phyloP scores from a whole-genome alignment of 2,329 filamentous ascomycete species.

The Aureobasidium sp. region DNA sequence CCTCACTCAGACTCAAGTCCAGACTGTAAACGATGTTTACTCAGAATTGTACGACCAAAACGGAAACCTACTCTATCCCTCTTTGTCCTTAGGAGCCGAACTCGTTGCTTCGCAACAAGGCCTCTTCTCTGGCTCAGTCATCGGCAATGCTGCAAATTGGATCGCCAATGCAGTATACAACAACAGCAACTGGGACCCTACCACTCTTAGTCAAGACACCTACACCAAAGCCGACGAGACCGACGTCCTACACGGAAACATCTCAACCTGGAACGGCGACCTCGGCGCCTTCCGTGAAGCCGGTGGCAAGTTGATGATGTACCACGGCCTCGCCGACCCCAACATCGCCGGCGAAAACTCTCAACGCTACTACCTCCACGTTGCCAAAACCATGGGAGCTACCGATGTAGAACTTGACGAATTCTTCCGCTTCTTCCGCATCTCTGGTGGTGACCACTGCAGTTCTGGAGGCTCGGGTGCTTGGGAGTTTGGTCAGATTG shows the following conservation, averaged over 20 bases:
- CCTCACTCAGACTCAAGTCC: constrained; percentile 35
- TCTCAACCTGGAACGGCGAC: constrained; percentile 31
- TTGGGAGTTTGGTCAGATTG: constrained; percentile 32
- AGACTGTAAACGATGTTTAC: constrained; percentile 36
- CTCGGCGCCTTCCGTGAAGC: constrained; percentile 30
- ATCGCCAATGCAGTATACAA: constrained; percentile 43
- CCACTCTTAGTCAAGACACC: constrained; percentile 31
- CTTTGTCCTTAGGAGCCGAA: constrained; percentile 42
- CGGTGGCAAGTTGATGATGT: constrained; percentile 37
- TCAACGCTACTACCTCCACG: constrained; percentile 41
- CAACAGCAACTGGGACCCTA: constrained; percentile 34
- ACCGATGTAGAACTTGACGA: constrained; percentile 26
- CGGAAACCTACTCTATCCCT: constrained; percentile 41
- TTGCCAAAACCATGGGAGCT: constrained; percentile 28
- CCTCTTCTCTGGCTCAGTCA: constrained; percentile 34
- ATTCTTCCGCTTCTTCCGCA: constrained; percentile 43
- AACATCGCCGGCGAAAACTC: constrained; percentile 39
- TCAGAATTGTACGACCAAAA: constrained; percentile 32
- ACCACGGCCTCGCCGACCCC: constrained; percentile 33
- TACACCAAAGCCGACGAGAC: constrained; percentile 29
- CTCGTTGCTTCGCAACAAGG: constrained; percentile 15
- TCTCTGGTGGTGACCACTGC: constrained; percentile 46
- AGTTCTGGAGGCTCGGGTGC: constrained; percentile 37
- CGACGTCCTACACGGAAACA: constrained; percentile 31
- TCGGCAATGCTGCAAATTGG: constrained; percentile 39